Percentiles rank a stretch among this genome's conserved stretches.
These are phyloP conservation scores for Dysphania ambrosioides DNA, from an alignment of 148 eudicot genomes.

Conservation along the genomic window DNA sequence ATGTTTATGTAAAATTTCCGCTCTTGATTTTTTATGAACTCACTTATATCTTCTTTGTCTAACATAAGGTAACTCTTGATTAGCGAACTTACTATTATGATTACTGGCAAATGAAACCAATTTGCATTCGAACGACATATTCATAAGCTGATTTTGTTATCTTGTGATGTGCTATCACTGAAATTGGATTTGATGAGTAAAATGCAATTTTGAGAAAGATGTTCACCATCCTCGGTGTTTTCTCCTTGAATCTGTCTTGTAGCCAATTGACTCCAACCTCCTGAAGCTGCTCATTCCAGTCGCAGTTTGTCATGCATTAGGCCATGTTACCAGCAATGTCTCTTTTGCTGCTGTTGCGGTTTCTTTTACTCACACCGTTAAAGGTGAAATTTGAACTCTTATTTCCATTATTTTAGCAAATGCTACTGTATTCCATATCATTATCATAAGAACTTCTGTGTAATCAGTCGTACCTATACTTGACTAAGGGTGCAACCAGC, in stretches of 20 bases:
- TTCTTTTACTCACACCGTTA: conserved; percentile 95
- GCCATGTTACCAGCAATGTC: conserved; percentile 96
- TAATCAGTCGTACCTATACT: no score
- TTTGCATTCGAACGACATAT: not conserved
- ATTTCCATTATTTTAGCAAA: not conserved
- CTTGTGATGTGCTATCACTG: not conserved
- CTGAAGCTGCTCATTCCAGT: conserved; percentile 94
- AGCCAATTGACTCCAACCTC: conserved; percentile 80
- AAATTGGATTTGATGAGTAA: not conserved
- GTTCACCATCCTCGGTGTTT: not conserved
- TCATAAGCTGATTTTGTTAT: not conserved
- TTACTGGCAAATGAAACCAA: not conserved
- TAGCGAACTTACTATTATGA: no score
- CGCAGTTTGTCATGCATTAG: conserved; percentile 85
- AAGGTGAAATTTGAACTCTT: conserved; percentile 47
- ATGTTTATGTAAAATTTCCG: no score
- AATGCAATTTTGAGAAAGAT: not conserved
- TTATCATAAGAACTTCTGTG: no score
- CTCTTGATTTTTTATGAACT: no score
- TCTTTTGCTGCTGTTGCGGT: conserved; percentile 99
- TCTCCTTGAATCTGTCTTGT: conserved; percentile 22
- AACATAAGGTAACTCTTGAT: no score
- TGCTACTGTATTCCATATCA: no score
- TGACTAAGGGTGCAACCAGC: no score
- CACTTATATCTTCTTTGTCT: no score